These are phyloP conservation scores for Chondrus crispus DNA, from an alignment of 23 red algal genomes.

Conservation along the genomic window DNA sequence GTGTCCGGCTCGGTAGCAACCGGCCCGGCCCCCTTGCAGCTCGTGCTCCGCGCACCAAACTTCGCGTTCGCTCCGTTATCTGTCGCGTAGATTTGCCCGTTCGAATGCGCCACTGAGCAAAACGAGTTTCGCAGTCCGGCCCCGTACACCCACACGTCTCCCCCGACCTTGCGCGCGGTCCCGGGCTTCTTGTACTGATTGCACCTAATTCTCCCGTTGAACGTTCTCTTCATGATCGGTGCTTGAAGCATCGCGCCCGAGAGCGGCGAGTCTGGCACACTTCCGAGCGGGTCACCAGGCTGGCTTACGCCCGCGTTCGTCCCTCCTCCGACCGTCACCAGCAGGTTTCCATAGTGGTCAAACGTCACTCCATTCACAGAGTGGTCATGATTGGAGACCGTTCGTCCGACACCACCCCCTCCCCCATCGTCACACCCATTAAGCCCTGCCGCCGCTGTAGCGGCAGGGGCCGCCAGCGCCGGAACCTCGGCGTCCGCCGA, in stretches of 20 bases:
- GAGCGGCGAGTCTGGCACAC: constrained; percentile 57
- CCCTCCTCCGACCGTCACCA: constrained; percentile 38
- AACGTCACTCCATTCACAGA: constrained; percentile 63
- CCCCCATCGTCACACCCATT: too few relatives aligned
- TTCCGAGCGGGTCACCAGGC: constrained; percentile 43
- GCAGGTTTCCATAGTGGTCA: constrained; percentile 37
- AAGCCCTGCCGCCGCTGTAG: too few relatives aligned
- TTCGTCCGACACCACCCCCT: too few relatives aligned
- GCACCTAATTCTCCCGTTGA: constrained; percentile 48
- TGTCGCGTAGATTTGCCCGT: constrained; percentile 60
- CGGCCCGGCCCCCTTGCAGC: constrained; percentile 4
- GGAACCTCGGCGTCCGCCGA: too few relatives aligned
- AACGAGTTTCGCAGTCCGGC: constrained; percentile 59
- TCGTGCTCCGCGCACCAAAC: constrained; percentile 35
- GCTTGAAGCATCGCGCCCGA: constrained; percentile 55
- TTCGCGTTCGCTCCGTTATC: constrained; percentile 64
- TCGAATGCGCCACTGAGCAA: constrained; percentile 41
- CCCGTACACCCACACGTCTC: constrained; percentile 39
- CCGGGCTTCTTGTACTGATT: constrained; percentile 37
- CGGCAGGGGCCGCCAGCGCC: too few relatives aligned
- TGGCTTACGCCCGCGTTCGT: constrained; percentile 61
- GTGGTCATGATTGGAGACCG: constrained; percentile 71
- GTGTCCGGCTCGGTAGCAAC: constrained; percentile 36
- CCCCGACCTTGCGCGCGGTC: constrained; percentile 32
- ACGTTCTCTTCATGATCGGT: constrained; percentile 33